Percentiles rank a stretch among this genome's conserved stretches.
These are phyloP conservation scores for Seiridium cupressi DNA, from an alignment of 2,329 filamentous ascomycete genomes.

Conservation along the genomic window DNA sequence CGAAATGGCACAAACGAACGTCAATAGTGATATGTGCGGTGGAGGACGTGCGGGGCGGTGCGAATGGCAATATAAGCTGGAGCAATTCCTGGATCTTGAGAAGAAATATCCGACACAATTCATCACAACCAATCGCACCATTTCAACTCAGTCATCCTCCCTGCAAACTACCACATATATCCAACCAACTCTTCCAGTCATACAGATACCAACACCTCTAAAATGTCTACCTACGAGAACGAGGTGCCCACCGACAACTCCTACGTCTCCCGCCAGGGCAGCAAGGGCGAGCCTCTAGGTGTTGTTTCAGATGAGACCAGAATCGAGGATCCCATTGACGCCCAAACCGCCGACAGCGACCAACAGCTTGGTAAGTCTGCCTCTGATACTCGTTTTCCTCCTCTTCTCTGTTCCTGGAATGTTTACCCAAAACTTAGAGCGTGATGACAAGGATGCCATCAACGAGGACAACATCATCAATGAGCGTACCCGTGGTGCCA, in stretches of 20 bases:
- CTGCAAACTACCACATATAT: not conserved
- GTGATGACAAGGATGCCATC: slow-evolving; percentile 35
- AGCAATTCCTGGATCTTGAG: no score
- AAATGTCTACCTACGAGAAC: slow-evolving; percentile 18
- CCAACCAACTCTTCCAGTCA: not conserved
- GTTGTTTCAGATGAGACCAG: slow-evolving; percentile 30
- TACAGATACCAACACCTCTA: not conserved
- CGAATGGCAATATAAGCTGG: no score
- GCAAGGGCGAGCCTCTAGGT: slow-evolving; percentile 25
- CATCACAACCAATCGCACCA: no score
- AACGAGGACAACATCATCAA: slow-evolving; percentile 34
- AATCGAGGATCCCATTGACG: slow-evolving; percentile 32
- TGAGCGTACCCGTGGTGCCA: slow-evolving; percentile 29
- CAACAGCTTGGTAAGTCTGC: slow-evolving; percentile 29
- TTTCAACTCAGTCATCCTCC: no score
- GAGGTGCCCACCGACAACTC: slow-evolving; percentile 25
- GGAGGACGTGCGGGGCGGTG: slow-evolving; percentile 4
- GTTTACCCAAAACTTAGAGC: slow-evolving; percentile 17
- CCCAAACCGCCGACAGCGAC: slow-evolving; percentile 28
- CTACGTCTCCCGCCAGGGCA: slow-evolving; percentile 32
- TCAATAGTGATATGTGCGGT: no score
- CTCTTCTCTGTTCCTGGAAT: not conserved
- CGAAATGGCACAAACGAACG: not conserved
- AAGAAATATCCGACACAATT: no score
- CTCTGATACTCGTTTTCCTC: not conserved